Percentiles rank a stretch among this genome's conserved stretches.
Conservation (phyloP, 306 rosid genomes). For the Pterocarpus macrocarpus region DNA sequence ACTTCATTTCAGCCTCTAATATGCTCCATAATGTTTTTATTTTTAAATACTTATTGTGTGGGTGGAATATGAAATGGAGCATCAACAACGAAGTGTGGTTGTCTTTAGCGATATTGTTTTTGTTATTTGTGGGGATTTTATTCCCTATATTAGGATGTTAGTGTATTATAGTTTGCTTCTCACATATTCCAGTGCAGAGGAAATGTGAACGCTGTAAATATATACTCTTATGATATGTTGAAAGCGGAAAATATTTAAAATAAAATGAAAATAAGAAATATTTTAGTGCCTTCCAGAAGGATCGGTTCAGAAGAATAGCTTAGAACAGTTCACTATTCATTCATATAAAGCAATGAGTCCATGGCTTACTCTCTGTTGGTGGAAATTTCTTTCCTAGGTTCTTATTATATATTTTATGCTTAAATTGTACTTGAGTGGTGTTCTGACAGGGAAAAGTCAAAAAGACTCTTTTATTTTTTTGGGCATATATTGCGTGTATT, state of each 20-base stretch:
- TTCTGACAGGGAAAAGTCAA: not conserved
- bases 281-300: not conserved
- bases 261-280: not conserved
- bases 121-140: conserved; percentile 9
- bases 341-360: not conserved
- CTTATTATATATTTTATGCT: conserved; percentile 13
- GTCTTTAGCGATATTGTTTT: conserved; percentile 5
- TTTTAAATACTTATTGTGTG: too few species aligned
- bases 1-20: not conserved
- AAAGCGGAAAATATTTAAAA: not conserved
- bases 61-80: conserved; percentile 4
- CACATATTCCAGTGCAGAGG: not conserved
- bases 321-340: not conserved
- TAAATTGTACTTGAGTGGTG: conserved; percentile 1
- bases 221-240: conserved; percentile 12
- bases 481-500: conserved; percentile 2
- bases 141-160: not conserved
- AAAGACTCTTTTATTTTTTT: not conserved
- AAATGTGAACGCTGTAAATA: not conserved
- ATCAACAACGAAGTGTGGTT: not conserved
- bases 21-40: not conserved
- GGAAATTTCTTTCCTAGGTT: not conserved
- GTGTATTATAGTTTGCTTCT: not conserved
- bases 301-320: not conserved
- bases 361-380: not conserved